These are phyloP conservation scores for Ensete glaucum DNA, from an alignment of 176 grass and related monocot species.

Conservation along the genomic window DNA sequence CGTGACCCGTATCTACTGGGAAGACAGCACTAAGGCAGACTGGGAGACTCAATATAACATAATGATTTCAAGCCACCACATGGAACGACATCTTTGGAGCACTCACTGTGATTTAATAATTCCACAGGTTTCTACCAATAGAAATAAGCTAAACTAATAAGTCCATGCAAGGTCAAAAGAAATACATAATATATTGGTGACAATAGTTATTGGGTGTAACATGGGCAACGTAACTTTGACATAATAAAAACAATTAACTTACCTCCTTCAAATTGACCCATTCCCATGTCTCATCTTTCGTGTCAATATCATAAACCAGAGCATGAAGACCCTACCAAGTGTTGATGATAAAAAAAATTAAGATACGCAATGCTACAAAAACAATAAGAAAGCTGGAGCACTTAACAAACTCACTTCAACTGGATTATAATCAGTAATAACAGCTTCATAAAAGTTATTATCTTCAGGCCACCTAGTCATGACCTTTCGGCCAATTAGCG, in stretches of 20 bases:
- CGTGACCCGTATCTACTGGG: too few relatives aligned
- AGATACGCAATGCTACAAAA: neutral
- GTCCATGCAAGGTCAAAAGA: too few relatives aligned
- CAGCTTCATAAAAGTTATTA: constrained; percentile 29
- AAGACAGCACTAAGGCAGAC: too few relatives aligned
- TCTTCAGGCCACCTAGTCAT: constrained; percentile 26
- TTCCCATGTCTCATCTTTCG: constrained; percentile 27
- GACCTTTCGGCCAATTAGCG: constrained; percentile 20
- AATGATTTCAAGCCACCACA: too few relatives aligned
- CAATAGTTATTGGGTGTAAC: neutral
- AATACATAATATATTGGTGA: too few relatives aligned
- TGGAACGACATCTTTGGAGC: too few relatives aligned
- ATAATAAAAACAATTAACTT: neutral
- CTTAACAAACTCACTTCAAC: constrained; percentile 10
- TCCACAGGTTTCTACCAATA: too few relatives aligned
- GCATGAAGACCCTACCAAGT: constrained; percentile 23
- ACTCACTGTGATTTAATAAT: too few relatives aligned
- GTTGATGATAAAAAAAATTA: neutral
- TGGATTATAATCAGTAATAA: constrained; percentile 25
- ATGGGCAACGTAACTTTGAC: neutral
- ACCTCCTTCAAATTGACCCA: constrained; percentile 30
- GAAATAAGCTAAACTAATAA: too few relatives aligned
- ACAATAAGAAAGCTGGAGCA: neutral
- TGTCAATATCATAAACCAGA: constrained; percentile 25
- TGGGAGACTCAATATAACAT: too few relatives aligned